Percentiles rank a stretch among this genome's conserved stretches.
These are phyloP conservation scores for Leishmania mexicana DNA, from an alignment of 208 protist species.

Conservation along the genomic window DNA sequence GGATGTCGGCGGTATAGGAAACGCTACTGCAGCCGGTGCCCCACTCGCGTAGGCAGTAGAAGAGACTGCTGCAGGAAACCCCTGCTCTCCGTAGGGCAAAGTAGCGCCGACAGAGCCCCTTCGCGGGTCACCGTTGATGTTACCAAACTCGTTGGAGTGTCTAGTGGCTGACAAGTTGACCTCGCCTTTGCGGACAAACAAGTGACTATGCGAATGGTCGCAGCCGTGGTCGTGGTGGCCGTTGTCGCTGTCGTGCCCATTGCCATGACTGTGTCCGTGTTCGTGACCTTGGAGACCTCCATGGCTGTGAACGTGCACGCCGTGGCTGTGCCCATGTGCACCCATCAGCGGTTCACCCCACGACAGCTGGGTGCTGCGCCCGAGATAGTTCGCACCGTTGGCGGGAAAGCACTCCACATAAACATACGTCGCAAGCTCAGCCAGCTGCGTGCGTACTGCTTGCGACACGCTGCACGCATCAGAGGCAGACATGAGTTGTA, in stretches of 20 bases:
- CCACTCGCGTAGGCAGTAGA: background rate
- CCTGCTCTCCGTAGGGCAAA: background rate
- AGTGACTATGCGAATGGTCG: background rate
- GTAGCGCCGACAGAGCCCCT: background rate
- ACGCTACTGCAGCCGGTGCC: background rate
- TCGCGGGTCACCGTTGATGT: background rate
- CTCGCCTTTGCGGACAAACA: background rate
- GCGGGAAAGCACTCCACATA: slow-evolving; percentile 66
- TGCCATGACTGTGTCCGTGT: slow-evolving; percentile 2
- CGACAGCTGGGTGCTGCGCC: slow-evolving; percentile 5
- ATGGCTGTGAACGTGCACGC: slow-evolving; percentile 23
- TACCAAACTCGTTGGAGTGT: background rate
- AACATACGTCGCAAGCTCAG: slow-evolving; percentile 42
- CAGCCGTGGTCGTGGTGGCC: background rate
- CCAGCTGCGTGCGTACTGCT: slow-evolving; percentile 37
- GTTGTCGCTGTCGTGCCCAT: slow-evolving; percentile 2
- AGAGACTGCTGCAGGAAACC: background rate
- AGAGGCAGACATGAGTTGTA: slow-evolving; percentile 47
- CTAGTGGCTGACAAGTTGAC: background rate
- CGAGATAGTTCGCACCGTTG: slow-evolving; percentile 12
- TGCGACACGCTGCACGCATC: slow-evolving; percentile 39
- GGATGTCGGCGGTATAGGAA: slow-evolving; percentile 3
- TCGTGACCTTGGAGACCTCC: background rate
- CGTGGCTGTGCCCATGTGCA: background rate
- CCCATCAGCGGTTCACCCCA: background rate